Conservation (phyloP, 345 rosid species). For the Lepidium didymum region DNA sequence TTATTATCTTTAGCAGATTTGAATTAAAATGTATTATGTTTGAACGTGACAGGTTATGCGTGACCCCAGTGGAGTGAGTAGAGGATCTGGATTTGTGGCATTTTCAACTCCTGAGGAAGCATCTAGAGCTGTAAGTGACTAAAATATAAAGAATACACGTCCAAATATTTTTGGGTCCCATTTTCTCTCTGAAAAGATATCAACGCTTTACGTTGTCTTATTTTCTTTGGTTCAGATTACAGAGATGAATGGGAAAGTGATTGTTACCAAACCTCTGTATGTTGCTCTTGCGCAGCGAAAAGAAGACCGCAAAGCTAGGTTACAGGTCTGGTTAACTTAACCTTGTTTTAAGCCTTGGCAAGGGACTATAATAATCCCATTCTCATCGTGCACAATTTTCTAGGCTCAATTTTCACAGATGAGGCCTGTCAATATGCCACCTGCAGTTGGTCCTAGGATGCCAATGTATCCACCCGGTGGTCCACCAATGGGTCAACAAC, state of each 20-base stretch:
- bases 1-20: not conserved
- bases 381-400: not conserved
- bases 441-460: slow-evolving; percentile 75
- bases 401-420: slow-evolving; percentile 94
- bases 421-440: slow-evolving; percentile 73
- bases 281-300: slow-evolving; percentile 92
- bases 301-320: slow-evolving; percentile 89
- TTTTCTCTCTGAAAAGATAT: not conserved
- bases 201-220: not conserved
- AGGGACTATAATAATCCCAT: not conserved
- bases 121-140: slow-evolving; percentile 69
- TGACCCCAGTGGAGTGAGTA: slow-evolving; percentile 75
- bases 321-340: slow-evolving; percentile 52
- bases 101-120: slow-evolving; percentile 89
- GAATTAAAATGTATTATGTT: slow-evolving; percentile 1
- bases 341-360: not conserved
- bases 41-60: slow-evolving; percentile 65
- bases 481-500: slow-evolving; percentile 46
- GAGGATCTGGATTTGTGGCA: slow-evolving; percentile 96
- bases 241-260: slow-evolving; percentile 93
- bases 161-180: not conserved
- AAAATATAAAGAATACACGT: not conserved
- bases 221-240: slow-evolving; percentile 15
- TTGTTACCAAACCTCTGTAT: slow-evolving; percentile 78
- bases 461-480: slow-evolving; percentile 84